Base-by-base conservation (phyloP, 2,329 filamentous ascomycete genomes). In the Ramularia endophylla region DNA sequence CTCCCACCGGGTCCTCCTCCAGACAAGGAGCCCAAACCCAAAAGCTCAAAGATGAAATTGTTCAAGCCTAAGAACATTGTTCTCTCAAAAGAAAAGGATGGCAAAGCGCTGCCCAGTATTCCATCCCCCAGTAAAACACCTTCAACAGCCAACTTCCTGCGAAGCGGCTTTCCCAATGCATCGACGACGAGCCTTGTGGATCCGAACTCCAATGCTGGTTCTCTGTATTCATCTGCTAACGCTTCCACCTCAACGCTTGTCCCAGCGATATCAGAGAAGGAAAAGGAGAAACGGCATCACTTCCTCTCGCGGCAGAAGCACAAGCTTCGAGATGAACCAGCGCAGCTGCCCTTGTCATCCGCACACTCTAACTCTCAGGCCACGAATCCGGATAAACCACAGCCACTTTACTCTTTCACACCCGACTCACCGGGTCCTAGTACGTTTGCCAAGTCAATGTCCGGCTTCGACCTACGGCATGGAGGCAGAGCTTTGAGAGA, bases 391-490 rank as follows among this genome's bases (percentile, higher is more conserved):
- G 81, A 70, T 56, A 83, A 83, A 3, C 83, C 85, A 0, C 83
- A 78, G 52, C 86, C 83, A 40, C 65, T 90, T 4, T 90, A 90
- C 67, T 87, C 80, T 47, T 89, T 90, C 63, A 84, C 85, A 2
- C 85, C 85, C 1, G 74, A 81, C 6, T 87, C 82, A 46, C 84
- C 85, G 1, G 81, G 76, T 0, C 78, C 81, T 11, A 75, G 73
- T 37, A 75, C 76, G 22, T 94, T 97, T 60, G 74, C 81, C 27
- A 94, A 92, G 65, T 84, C 83, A 3, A 85, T 92, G 58, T 90
- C 85, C 44, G 85, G 84, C 0, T 69, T 90, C 31, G 86, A 90
- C 62, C 67, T 90, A 18, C 74, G 86, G 38, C 85, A 90, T 65
- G 86, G 83, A 30, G 85, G 82, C 1, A 76, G 83, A 30, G 84